Base-by-base conservation (phyloP, 2,329 filamentous ascomycete genomes). In the Orbilia javanica region DNA sequence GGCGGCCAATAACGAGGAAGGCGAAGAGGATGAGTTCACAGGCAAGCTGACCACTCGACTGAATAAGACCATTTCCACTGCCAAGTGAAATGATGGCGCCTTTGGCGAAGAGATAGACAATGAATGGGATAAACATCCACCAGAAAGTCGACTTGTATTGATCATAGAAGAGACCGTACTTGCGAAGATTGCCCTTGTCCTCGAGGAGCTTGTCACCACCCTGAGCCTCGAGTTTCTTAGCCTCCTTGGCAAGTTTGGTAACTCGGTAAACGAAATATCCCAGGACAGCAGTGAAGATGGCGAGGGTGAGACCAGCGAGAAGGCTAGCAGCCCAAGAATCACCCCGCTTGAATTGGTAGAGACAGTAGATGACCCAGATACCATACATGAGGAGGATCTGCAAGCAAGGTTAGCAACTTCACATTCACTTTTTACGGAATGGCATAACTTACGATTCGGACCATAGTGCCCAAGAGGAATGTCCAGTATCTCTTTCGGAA, bases 401-500 rank as follows among this genome's bases (percentile, higher is more conserved):
- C 57, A 31, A 29, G 39, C 10, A 5, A 39, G 3, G 25, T 75
- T 57, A 79, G 65, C 7, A 68, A 39, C n/a, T 50, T 2, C 8
- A 75, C 8, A n/a, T 11, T 55, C 29, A 20, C 20, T 0, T 4
- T 18, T 42, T 39, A 2, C 22, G 10, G 15, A 57, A 39, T 34
- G 8, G 11, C 7, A 15, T 10, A 44, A 79, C 81, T 77, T 78
- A 82, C 81, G 65, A 99, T 87, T 80, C 93, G 92, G 50, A 94
- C 97, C 82, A 98, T 92, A 15, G 94, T 92, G 79, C 95, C 93
- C 53, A 91, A 93, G 83, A 99, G 91, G 69, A 94, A 90, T 80
- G 93, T 92, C 96, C 96, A 98, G 87, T 98, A 98, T 84, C 97
- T 93, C 85, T 97, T 92, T 80, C 96, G 92, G 88, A 98, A 98